phyloP scores from a whole-genome alignment of 305 asterid genomes.

The Solanum hybrid region DNA sequence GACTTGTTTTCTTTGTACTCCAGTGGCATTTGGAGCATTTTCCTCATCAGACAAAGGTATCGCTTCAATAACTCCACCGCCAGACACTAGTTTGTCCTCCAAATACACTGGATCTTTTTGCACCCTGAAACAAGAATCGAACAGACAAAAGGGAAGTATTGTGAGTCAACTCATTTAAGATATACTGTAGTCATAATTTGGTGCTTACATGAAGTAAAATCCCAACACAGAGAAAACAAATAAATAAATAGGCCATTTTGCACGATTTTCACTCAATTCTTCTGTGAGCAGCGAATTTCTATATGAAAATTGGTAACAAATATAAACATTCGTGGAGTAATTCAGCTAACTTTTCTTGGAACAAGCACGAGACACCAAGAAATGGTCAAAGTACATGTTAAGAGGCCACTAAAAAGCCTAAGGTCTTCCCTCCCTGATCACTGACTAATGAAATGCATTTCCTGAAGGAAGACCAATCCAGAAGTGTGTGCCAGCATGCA shows the following conservation, averaged over 20 bases:
- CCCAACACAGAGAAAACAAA: neutral
- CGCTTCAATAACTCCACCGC: conserved; percentile 40
- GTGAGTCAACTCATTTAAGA: neutral
- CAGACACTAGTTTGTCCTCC: conserved; percentile 16
- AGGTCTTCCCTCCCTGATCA: neutral
- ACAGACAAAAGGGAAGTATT: neutral
- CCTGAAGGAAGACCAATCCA: neutral
- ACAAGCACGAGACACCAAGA: neutral
- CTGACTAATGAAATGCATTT: neutral
- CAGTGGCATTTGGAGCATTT: conserved; percentile 31
- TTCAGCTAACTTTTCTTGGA: neutral
- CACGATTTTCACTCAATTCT: neutral
- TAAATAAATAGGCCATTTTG: neutral
- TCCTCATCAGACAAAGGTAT: conserved; percentile 36
- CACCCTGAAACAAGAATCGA: conserved; percentile 41
- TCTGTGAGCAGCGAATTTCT: neutral
- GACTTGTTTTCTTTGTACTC: conserved; percentile 19
- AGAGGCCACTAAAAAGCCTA: neutral
- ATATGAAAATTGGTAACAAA: neutral
- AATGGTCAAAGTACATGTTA: neutral
- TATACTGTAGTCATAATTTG: neutral
- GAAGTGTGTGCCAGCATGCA: neutral
- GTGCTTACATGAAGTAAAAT: neutral
- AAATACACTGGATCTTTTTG: conserved; percentile 33
- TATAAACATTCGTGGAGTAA: neutral